Conservation (phyloP, 306 rosid genomes). For the Arachis hypogaea region DNA sequence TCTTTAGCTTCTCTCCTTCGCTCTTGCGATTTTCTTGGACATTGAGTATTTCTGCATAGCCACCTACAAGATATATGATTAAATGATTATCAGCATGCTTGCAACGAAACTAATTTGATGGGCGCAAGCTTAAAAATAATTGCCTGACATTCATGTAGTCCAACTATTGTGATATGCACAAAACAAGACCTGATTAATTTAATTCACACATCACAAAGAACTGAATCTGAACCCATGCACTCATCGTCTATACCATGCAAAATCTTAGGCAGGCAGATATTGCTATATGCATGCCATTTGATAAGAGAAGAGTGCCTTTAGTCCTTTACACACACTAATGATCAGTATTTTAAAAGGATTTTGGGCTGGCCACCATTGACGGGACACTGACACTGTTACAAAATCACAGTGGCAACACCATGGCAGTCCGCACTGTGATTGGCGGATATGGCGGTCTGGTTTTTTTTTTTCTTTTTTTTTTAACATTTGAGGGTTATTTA, state of each 20-base stretch:
- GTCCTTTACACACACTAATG: too few relatives aligned
- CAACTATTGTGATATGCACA: background rate
- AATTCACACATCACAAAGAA: background rate
- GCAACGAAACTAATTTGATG: background rate
- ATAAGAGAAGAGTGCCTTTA: too few relatives aligned
- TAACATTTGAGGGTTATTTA: too few relatives aligned
- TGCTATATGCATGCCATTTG: too few relatives aligned
- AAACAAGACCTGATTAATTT: background rate
- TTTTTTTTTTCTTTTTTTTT: too few relatives aligned
- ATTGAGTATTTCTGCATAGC: slow-evolving; percentile 73
- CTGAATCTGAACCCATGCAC: background rate
- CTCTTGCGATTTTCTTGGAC: slow-evolving; percentile 76
- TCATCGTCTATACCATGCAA: background rate
- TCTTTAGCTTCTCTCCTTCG: slow-evolving; percentile 69
- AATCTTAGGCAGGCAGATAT: too few relatives aligned
- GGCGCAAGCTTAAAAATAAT: background rate
- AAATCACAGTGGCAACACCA: too few relatives aligned
- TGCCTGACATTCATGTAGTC: background rate
- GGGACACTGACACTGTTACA: too few relatives aligned
- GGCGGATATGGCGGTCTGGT: too few relatives aligned
- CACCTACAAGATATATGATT: slow-evolving; percentile 50
- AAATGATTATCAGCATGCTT: background rate
- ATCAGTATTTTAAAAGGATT: too few relatives aligned
- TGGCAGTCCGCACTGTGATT: too few relatives aligned
- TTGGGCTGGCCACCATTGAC: too few relatives aligned